Evolutionary conservation across 2,329 filamentous ascomycete species (phyloP).

Genomic region (Dactylonectria estremocensis): DNA sequence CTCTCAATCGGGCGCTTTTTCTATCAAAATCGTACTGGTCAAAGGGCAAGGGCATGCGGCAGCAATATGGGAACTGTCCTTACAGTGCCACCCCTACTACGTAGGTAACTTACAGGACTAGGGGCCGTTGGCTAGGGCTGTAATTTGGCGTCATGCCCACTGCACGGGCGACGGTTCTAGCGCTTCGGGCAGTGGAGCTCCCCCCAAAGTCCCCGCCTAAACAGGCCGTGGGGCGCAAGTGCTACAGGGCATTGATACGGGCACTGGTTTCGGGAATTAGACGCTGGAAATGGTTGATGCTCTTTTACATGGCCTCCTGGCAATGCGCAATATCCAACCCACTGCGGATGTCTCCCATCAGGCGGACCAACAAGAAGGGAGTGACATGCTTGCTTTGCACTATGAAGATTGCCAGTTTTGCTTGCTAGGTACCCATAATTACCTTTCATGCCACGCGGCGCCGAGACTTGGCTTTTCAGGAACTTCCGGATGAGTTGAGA

Average conservation of each 20-base stretch:
- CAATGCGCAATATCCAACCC: not conserved
- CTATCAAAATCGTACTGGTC: not conserved
- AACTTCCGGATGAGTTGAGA: not conserved
- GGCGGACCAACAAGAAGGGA: not conserved
- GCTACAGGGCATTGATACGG: not conserved
- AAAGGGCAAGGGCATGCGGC: not conserved
- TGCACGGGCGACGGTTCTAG: not conserved
- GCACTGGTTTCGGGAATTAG: not conserved
- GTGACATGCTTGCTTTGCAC: not conserved
- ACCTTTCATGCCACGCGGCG: not conserved
- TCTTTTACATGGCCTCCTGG: not conserved
- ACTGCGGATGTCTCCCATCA: not conserved
- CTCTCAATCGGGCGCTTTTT: not conserved
- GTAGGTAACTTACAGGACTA: too few species aligned
- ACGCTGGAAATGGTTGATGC: not conserved
- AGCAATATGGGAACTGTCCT: too few species aligned
- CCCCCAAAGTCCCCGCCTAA: not conserved
- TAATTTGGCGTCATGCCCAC: not conserved
- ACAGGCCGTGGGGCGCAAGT: not conserved
- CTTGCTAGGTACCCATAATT: not conserved
- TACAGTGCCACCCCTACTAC: too few species aligned
- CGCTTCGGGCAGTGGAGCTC: not conserved
- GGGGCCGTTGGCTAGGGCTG: not conserved
- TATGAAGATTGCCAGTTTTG: not conserved
- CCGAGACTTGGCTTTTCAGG: constrained; percentile 2